Evolutionary conservation across 2,329 filamentous ascomycete species (phyloP).

Genomic region (Microdochium nivale): DNA sequence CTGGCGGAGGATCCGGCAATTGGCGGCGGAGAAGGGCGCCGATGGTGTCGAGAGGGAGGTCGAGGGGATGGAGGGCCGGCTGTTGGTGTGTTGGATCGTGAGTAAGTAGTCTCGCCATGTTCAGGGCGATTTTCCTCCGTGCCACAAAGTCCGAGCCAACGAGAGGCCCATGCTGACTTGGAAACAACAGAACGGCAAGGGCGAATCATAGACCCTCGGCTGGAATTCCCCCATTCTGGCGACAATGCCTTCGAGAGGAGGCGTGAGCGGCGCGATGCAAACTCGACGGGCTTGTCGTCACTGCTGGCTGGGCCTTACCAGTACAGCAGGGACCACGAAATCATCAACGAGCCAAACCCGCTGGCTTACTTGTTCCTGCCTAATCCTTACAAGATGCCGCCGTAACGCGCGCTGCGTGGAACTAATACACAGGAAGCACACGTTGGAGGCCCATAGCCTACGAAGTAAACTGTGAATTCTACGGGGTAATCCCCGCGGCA

Average conservation of each 20-base stretch:
- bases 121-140: neutral
- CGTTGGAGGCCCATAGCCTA: too few species aligned
- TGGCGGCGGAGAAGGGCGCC: neutral
- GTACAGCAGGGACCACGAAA: neutral
- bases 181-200: neutral
- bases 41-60: neutral
- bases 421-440: too few species aligned
- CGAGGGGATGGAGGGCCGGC: neutral
- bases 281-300: neutral
- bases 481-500: too few species aligned
- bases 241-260: neutral
- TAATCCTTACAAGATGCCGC: neutral
- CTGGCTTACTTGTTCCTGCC: neutral
- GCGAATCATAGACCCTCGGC: neutral
- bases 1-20: neutral
- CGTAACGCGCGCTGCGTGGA: neutral
- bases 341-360: neutral
- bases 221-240: neutral
- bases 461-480: too few species aligned
- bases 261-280: neutral
- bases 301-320: neutral
- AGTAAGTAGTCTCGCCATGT: neutral
- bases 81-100: neutral
- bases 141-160: neutral
- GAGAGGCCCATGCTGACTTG: neutral